phyloP scores from a whole-genome alignment of 148 eudicot species.

The Vaccinium myrtillus region DNA sequence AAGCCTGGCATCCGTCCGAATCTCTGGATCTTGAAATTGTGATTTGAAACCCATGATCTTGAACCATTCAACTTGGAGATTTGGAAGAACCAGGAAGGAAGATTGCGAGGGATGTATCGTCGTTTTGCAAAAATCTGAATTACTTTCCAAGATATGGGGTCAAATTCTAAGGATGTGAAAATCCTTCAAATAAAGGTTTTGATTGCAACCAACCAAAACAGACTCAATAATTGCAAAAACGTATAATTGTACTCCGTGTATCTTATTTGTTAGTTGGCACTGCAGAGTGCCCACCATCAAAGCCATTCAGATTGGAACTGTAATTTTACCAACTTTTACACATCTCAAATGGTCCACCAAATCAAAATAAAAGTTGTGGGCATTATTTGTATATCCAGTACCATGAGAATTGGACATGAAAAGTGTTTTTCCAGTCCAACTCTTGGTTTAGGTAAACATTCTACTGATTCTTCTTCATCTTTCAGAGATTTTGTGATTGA shows the following conservation, averaged over 20 bases:
- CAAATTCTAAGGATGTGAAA: constrained; percentile 22
- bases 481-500: too few species aligned
- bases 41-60: background rate
- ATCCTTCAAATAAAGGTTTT: constrained; percentile 5
- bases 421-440: too few species aligned
- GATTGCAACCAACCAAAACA: constrained; percentile 12
- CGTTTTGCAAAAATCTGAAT: constrained; percentile 16
- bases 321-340: background rate
- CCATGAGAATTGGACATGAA: too few species aligned
- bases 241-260: background rate
- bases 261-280: constrained; percentile 9
- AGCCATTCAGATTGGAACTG: background rate
- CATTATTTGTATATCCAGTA: too few species aligned
- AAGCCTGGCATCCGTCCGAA: too few species aligned
- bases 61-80: background rate
- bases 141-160: constrained; percentile 28
- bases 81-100: background rate
- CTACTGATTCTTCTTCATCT: too few species aligned
- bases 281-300: background rate
- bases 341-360: background rate
- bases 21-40: background rate
- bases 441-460: too few species aligned
- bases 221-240: constrained; percentile 23
- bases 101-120: constrained; percentile 9
- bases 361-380: too few species aligned